Base-by-base conservation (phyloP, 140 eudicot genomes). In the Stevia rebaudiana region DNA sequence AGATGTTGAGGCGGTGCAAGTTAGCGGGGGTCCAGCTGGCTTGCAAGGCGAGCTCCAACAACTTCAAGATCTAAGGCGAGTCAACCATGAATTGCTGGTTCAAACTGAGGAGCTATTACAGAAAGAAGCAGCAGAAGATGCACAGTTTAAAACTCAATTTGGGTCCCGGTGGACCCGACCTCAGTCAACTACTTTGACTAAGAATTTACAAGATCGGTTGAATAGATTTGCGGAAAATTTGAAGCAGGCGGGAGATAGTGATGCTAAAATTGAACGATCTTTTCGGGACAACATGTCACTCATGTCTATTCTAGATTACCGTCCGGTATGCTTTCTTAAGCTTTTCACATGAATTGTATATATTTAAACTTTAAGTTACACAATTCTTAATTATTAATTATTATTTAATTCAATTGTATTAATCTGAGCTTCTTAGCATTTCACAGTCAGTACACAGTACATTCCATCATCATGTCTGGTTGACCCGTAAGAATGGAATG, bases 131-230 rank as follows among this genome's bases (percentile, higher is more conserved):
- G 81, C 88, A 16, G 98, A 92, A 81, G 98, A 92, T 78, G 80
- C 84, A 56, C 98, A 92, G 31, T 92, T 92, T 74, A 92, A 97
- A 81, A 85, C 68, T 60, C 98, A 92, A 64, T 92, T 88, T 69
- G 99, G 99, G 63, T 80, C 86, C 11, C 86, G 99, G 58, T 94
- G 99, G 99, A 94, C 99, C 24, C 76, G 99, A 72, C 95, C 97
- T 48, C 99, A 86, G 59, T 94, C 97, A 13, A 82, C 80, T 75
- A 94, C 99, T 42, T 72, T 94, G 19, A 94, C 94, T 7, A 94
- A 94, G 66, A 88, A 85, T 67, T 74, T 88, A 51, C 97, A 75
- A 74, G 99, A 94, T 67, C 86, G 99, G 61, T 72, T 94, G 59
- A 94, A 94, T 62, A 83, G 94, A 68, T 88, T 94, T 82, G 97